Conservation (phyloP, 2,329 filamentous ascomycete genomes). For the Talaromyces atroroseus region DNA sequence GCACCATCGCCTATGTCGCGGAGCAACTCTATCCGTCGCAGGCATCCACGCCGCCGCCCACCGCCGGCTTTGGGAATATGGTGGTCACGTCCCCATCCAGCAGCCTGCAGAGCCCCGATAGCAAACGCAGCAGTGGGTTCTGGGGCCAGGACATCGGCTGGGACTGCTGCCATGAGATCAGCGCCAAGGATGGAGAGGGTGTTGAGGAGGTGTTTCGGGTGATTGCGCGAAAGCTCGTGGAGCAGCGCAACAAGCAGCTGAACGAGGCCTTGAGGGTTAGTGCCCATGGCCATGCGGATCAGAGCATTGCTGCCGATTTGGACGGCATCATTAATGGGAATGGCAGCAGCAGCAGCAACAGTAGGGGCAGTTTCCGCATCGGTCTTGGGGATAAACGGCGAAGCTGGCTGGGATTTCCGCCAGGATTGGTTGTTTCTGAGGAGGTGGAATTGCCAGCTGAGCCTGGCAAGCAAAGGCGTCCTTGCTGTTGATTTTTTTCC, state of each 20-base stretch:
- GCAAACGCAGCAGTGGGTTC: constrained; percentile 44
- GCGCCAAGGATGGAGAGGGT: constrained; percentile 86
- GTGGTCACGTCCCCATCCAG: constrained; percentile 15
- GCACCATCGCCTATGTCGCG: constrained; percentile 91
- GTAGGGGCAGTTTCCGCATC: constrained; percentile 55
- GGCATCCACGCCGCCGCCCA: constrained; percentile 62
- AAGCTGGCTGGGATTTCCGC: constrained; percentile 61
- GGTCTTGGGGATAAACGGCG: constrained; percentile 57
- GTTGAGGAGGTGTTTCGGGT: constrained; percentile 95
- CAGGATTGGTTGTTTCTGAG: constrained; percentile 35
- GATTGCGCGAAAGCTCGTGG: constrained; percentile 75
- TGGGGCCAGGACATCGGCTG: constrained; percentile 93
- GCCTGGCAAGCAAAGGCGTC: constrained; percentile 29
- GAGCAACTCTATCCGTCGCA: constrained; percentile 76
- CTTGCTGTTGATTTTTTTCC: constrained; percentile 34
- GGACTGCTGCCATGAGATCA: constrained; percentile 97
- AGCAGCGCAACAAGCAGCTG: constrained; percentile 56
- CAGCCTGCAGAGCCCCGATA: constrained; percentile 32
- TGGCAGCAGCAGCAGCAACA: constrained; percentile 23
- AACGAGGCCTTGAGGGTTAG: constrained; percentile 25
- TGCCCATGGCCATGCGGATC: constrained; percentile 33
- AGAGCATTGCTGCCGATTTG: constrained; percentile 41
- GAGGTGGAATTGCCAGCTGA: constrained; percentile 26
- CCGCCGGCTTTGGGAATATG: constrained; percentile 44
- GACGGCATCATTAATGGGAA: constrained; percentile 21